phyloP scores from a whole-genome alignment of 2,329 filamentous ascomycete species.

The Xylaria sp. region DNA sequence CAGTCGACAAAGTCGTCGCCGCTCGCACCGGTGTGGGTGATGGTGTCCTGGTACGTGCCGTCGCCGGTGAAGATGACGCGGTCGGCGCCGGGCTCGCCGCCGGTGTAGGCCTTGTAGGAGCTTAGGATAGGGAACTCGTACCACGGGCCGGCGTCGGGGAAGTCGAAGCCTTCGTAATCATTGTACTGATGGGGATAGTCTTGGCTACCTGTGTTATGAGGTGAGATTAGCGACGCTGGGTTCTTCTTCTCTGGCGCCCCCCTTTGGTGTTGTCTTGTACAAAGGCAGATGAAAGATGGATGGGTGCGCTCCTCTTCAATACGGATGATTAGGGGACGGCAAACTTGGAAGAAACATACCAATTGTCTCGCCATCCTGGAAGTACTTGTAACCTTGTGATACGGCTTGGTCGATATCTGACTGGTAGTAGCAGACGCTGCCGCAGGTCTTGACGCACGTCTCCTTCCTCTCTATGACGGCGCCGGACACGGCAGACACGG shows the following conservation, averaged over 20 bases:
- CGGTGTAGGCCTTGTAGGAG: conserved; percentile 51
- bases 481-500: conserved; percentile 35
- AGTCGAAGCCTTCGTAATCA: conserved; percentile 57
- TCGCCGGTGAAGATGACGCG: conserved; percentile 35
- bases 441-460: conserved; percentile 53
- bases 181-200: conserved; percentile 58
- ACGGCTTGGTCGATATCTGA: conserved; percentile 51
- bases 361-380: conserved; percentile 38
- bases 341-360: conserved; percentile 19
- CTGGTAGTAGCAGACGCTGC: conserved; percentile 52
- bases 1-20: conserved; percentile 72
- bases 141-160: conserved; percentile 54
- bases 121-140: conserved; percentile 59
- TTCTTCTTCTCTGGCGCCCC: not conserved
- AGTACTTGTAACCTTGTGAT: conserved; percentile 49
- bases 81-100: conserved; percentile 52
- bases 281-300: not conserved
- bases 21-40: conserved; percentile 70
- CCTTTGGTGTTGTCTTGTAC: not conserved
- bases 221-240: not conserved
- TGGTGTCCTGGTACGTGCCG: conserved; percentile 62
- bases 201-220: conserved; percentile 42
- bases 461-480: conserved; percentile 19
- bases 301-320: not conserved
- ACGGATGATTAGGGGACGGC: not conserved